Conservation (phyloP, 2,329 filamentous ascomycete species). For the Arthrobotrys entomopaga region DNA sequence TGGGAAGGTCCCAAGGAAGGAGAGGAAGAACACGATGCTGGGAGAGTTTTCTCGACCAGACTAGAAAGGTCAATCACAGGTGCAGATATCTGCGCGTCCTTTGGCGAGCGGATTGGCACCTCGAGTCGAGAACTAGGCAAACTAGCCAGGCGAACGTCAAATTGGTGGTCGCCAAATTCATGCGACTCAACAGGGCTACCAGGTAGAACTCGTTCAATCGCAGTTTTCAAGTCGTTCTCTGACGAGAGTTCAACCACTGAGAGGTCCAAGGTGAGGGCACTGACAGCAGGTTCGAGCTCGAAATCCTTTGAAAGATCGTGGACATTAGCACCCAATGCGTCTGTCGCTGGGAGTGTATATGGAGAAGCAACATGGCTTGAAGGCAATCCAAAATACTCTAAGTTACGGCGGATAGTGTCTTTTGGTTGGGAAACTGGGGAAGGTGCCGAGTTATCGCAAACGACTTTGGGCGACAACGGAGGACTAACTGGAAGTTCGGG, state of each 20-base stretch:
- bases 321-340: neutral
- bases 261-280: neutral
- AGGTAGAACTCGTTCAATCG: slow-evolving; percentile 1
- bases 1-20: neutral
- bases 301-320: neutral
- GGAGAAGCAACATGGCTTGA: slow-evolving; percentile 15
- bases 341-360: neutral
- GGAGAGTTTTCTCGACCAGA: slow-evolving; percentile 1
- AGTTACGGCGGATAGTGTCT: neutral
- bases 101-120: slow-evolving; percentile 1
- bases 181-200: slow-evolving; percentile 15
- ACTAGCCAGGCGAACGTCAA: neutral
- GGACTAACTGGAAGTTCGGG: slow-evolving; percentile 38
- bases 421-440: neutral
- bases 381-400: slow-evolving; percentile 14
- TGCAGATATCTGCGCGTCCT: neutral
- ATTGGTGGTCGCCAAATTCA: neutral
- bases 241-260: neutral
- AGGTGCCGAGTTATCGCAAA: neutral
- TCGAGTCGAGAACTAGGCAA: slow-evolving; percentile 20
- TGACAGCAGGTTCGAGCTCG: neutral
- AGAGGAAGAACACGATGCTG: slow-evolving; percentile 10
- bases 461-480: neutral
- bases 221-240: neutral
- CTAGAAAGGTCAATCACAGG: neutral